A percentile compares a stretch with the other conserved stretches of the same genome.
These are phyloP conservation scores for Spiromastix sp. DNA, from an alignment of 2,329 filamentous ascomycete genomes.

Conservation along the genomic window DNA sequence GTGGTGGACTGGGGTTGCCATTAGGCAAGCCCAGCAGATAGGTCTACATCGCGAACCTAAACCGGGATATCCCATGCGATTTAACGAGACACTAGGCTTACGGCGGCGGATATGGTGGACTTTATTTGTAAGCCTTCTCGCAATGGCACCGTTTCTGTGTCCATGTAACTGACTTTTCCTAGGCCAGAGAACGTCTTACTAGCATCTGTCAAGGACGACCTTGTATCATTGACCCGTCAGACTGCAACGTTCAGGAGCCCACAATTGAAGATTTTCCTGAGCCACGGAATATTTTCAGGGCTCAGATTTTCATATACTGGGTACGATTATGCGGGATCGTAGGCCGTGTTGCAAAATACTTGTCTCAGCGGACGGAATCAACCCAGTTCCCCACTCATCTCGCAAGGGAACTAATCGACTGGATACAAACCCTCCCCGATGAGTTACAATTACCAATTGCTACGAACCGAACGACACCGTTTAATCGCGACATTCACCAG, in stretches of 20 bases:
- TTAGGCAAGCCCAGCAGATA: constrained; percentile 36
- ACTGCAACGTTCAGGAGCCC: constrained; percentile 31
- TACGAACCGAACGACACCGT: constrained; percentile 19
- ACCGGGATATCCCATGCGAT: constrained; percentile 12
- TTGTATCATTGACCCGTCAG: constrained; percentile 33
- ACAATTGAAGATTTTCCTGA: constrained; percentile 30
- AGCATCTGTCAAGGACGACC: constrained; percentile 36
- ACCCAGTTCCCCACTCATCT: constrained; percentile 17
- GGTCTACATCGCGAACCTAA: constrained; percentile 33
- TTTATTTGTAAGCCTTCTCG: constrained; percentile 20
- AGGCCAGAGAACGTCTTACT: constrained; percentile 28
- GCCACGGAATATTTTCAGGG: constrained; percentile 22
- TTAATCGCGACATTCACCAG: constrained; percentile 34
- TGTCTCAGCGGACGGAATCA: constrained; percentile 18
- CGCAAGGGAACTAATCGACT: constrained; percentile 25
- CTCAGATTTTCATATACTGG: constrained; percentile 34
- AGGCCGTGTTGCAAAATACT: constrained; percentile 29
- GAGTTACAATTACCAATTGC: constrained; percentile 25
- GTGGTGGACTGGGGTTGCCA: constrained; percentile 38
- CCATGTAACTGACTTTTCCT: neutral
- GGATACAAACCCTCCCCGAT: constrained; percentile 25
- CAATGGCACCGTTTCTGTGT: neutral
- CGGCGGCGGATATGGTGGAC: constrained; percentile 36
- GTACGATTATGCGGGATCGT: constrained; percentile 32
- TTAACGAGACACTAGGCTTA: constrained; percentile 16